phyloP scores from a whole-genome alignment of 768 basidiomycete genomes.

The Agrocybe praecox region DNA sequence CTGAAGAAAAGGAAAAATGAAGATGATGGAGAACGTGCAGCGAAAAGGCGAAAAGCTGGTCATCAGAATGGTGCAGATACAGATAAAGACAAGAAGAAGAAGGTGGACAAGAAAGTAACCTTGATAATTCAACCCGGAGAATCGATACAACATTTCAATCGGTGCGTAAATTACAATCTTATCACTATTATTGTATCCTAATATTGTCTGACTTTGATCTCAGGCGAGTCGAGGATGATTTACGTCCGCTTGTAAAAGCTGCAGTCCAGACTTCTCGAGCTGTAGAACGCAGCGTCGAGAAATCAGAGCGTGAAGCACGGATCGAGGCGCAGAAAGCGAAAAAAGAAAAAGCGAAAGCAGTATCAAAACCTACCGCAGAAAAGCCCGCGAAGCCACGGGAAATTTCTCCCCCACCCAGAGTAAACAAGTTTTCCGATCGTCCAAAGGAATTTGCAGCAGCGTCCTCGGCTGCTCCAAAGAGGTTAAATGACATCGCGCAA shows the following conservation, averaged over 20 bases:
- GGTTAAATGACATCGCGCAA: slow-evolving; percentile 71
- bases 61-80: slow-evolving; percentile 10
- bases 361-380: slow-evolving; percentile 14
- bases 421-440: slow-evolving; percentile 26
- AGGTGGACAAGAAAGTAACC: slow-evolving; percentile 22
- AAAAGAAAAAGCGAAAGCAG: slow-evolving; percentile 18
- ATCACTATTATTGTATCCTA: not conserved
- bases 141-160: slow-evolving; percentile 75
- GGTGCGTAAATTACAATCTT: slow-evolving; percentile 40
- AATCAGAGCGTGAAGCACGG: slow-evolving; percentile 37
- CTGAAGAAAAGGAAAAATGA: slow-evolving; percentile 48
- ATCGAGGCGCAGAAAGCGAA: slow-evolving; percentile 18
- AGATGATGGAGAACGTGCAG: slow-evolving; percentile 15
- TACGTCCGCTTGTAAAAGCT: slow-evolving; percentile 63
- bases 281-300: slow-evolving; percentile 45
- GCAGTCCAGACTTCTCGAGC: slow-evolving; percentile 63
- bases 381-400: slow-evolving; percentile 11
- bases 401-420: slow-evolving; percentile 12
- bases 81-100: slow-evolving; percentile 5
- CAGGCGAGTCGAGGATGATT: slow-evolving; percentile 75
- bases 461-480: slow-evolving; percentile 58
- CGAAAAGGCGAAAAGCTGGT: slow-evolving; percentile 37
- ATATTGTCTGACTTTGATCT: not conserved
- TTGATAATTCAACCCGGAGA: slow-evolving; percentile 66
- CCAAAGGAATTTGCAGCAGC: slow-evolving; percentile 51